Evolutionary conservation across 2,329 filamentous ascomycete genomes (phyloP).

Genomic region (Stachybotrys elegans): DNA sequence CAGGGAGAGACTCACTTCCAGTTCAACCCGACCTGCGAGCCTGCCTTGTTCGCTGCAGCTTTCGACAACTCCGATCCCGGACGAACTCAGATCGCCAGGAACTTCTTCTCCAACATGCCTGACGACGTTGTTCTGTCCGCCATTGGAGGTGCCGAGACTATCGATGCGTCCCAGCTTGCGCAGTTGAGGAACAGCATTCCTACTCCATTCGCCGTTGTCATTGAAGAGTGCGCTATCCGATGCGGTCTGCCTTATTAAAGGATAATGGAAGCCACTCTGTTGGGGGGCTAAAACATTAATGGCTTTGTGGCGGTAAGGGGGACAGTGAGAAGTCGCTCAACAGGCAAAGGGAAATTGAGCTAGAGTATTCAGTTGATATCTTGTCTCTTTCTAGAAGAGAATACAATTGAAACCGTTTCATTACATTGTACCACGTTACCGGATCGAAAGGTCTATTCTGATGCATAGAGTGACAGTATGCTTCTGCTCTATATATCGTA

Average conservation of each 20-base stretch:
- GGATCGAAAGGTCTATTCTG: too few species aligned
- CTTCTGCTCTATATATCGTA: too few species aligned
- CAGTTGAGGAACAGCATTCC: conserved; percentile 4
- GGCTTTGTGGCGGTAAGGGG: too few species aligned
- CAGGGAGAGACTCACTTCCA: conserved; percentile 37
- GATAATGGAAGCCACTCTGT: too few species aligned
- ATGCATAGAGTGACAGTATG: too few species aligned
- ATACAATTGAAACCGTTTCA: too few species aligned
- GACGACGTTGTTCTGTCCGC: conserved; percentile 14
- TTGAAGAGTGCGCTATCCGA: conserved; percentile 5
- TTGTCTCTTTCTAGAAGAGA: too few species aligned
- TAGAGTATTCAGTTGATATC: too few species aligned
- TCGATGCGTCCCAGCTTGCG: neutral
- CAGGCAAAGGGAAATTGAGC: too few species aligned
- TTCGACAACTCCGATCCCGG: conserved; percentile 37
- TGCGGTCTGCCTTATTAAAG: conserved; percentile 6
- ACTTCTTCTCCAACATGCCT: conserved; percentile 15
- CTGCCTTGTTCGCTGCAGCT: conserved; percentile 35
- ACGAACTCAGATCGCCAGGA: conserved; percentile 28
- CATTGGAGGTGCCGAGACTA: conserved; percentile 5
- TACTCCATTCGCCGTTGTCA: conserved; percentile 3
- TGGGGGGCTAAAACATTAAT: too few species aligned
- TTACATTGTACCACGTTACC: too few species aligned
- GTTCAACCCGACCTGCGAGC: conserved; percentile 39
- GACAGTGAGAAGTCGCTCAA: too few species aligned